Evolutionary conservation across 176 grass and related monocot genomes (phyloP).

Genomic region (Bolboschoenus planiculmis): DNA sequence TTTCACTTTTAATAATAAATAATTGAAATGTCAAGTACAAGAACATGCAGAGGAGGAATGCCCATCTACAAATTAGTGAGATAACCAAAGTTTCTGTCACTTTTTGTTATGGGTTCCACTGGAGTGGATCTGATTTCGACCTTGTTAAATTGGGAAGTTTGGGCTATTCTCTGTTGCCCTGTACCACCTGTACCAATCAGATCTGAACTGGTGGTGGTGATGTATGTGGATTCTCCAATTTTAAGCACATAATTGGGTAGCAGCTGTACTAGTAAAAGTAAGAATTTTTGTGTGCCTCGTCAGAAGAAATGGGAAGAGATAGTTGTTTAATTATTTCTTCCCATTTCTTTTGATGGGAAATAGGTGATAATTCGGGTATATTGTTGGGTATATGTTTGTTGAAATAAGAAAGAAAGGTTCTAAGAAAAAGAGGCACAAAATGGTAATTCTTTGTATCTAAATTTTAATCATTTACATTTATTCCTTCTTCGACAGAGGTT

Average conservation of each 20-base stretch:
- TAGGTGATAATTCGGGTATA: neutral
- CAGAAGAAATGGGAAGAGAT: neutral
- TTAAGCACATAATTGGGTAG: neutral
- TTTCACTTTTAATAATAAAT: neutral
- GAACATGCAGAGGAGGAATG: neutral
- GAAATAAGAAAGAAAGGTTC: neutral
- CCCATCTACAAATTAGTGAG: neutral
- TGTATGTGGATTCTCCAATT: neutral
- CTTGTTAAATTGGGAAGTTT: neutral
- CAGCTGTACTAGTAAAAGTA: neutral
- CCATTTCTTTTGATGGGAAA: neutral
- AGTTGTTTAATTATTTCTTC: neutral
- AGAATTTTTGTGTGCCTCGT: neutral
- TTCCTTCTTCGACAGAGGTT: constrained; percentile 36
- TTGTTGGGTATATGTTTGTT: neutral
- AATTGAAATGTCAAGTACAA: neutral
- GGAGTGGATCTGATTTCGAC: neutral
- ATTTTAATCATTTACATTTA: constrained; percentile 2
- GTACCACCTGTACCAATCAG: no score
- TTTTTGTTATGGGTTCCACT: neutral
- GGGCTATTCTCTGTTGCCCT: neutral
- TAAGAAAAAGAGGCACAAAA: neutral
- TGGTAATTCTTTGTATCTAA: neutral
- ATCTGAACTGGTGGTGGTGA: neutral
- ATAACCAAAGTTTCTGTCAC: neutral